Evolutionary conservation across 805 yeast genomes (phyloP).

Genomic region (Kodamaea neixiangensis): DNA sequence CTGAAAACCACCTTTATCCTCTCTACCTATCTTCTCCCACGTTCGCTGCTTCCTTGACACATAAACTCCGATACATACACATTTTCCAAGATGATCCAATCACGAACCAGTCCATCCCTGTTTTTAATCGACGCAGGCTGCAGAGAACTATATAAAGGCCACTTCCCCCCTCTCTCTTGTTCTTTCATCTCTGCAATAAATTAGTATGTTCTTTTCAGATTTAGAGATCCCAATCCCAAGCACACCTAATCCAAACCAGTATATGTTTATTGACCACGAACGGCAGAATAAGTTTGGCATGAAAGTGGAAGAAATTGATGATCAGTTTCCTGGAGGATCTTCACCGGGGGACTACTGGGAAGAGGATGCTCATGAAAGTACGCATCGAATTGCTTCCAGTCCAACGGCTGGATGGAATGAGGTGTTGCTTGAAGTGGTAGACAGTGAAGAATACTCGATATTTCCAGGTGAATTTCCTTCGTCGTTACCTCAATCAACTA

Average conservation of each 20-base stretch:
- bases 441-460: not conserved
- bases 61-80: no score
- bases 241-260: not conserved
- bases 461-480: not conserved
- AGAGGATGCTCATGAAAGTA: not conserved
- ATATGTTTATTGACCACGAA: not conserved
- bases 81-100: no score
- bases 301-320: no score
- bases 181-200: no score
- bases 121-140: not conserved
- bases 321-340: not conserved
- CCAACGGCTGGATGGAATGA: not conserved
- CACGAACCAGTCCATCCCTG: no score
- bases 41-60: no score
- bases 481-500: not conserved
- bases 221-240: not conserved
- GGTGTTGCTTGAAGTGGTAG: not conserved
- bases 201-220: not conserved
- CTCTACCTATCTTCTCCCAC: no score
- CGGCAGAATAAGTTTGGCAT: not conserved
- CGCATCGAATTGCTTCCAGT: not conserved
- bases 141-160: not conserved
- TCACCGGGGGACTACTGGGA: not conserved
- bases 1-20: no score
- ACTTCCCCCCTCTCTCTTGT: not conserved